Evolutionary conservation across 2,329 filamentous ascomycete genomes (phyloP), one percentile per base, ranked within the genome.

Genomic region (Colletotrichum spinosum): DNA sequence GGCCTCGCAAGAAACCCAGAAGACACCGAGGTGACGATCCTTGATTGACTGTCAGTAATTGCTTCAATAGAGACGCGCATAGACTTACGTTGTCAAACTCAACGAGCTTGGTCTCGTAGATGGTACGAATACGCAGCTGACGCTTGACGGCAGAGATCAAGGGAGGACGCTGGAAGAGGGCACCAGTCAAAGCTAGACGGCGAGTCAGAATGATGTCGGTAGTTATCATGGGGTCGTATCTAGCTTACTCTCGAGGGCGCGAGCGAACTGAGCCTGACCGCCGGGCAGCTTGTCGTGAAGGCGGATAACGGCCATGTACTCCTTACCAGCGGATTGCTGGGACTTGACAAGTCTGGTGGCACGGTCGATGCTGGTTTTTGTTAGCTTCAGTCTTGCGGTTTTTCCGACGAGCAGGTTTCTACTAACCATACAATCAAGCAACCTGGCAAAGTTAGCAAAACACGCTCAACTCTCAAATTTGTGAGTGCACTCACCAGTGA

Each of bases 1-100:
- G 63, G 94, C 96, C 83, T 99, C 96, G 81, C 96, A 99, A 82
- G 93, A 97, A 73, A 98, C 96, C 95, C 96, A 98, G 88, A 99
- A 99, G 61, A 98, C 95, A 80, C 92, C 96, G 42, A 99, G 88
- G 79, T 98, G 94, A 74, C 96, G 90, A 75, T 98, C 95, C 77
- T 66, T 12, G 25, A 34, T 25, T 63, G 41, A 45, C 25, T 48
- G 58, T 66, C 52, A 66, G 63, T 58, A 53, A 38, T 53, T n/a
- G 15, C 49, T 49, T 7, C 17, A 8, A 35, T 12, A 54, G n/a
- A 13, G 46, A 15, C 49, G 53, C n/a, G 33, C 37, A 57, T 57
- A 46, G 48, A 48, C 63, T 39, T 37, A 66, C 63, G 13, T 99
- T 98, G 84, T 99, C 96, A 77, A 98, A 99, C 84, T 99, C 96